These are phyloP conservation scores for Gleditsia sinensis DNA, from an alignment of 306 rosid species.

Conservation along the genomic window DNA sequence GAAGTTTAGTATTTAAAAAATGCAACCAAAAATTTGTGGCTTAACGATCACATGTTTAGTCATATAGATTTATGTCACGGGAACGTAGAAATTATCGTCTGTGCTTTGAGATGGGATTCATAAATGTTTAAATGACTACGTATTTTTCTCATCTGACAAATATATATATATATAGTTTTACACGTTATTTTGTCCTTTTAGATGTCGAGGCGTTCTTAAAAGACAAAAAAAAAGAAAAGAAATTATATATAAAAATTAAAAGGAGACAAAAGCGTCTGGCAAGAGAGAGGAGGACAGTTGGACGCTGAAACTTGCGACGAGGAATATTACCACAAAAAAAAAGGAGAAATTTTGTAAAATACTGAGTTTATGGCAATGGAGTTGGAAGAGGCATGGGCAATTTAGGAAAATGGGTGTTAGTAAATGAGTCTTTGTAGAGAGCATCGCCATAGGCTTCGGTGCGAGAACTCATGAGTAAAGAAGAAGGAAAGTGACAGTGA, in stretches of 20 bases:
- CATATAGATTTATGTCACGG: too few relatives aligned
- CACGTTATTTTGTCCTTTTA: conserved; percentile 6
- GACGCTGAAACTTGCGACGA: conserved; percentile 32
- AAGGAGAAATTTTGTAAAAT: background rate
- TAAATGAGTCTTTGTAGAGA: background rate
- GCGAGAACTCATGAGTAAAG: conserved; percentile 42
- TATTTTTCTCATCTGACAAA: background rate
- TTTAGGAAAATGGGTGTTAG: background rate
- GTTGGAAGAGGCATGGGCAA: background rate
- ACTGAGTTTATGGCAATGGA: background rate
- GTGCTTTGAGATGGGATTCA: too few relatives aligned
- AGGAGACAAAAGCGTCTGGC: conserved; percentile 22
- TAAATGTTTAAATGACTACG: too few relatives aligned
- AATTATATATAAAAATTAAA: conserved; percentile 9
- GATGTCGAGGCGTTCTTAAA: conserved; percentile 23
- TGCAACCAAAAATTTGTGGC: too few relatives aligned
- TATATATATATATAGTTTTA: background rate
- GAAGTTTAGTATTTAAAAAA: too few relatives aligned
- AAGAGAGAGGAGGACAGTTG: conserved; percentile 32
- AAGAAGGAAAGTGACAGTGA: conserved; percentile 47
- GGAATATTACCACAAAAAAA: background rate
- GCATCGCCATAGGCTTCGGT: conserved; percentile 16
- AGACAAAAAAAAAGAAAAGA: conserved; percentile 2
- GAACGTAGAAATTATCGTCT: too few relatives aligned
- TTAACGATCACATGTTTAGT: too few relatives aligned